phyloP scores from a whole-genome alignment of 1,284 basidiomycete species.

The Chondrostereum purpureum region DNA sequence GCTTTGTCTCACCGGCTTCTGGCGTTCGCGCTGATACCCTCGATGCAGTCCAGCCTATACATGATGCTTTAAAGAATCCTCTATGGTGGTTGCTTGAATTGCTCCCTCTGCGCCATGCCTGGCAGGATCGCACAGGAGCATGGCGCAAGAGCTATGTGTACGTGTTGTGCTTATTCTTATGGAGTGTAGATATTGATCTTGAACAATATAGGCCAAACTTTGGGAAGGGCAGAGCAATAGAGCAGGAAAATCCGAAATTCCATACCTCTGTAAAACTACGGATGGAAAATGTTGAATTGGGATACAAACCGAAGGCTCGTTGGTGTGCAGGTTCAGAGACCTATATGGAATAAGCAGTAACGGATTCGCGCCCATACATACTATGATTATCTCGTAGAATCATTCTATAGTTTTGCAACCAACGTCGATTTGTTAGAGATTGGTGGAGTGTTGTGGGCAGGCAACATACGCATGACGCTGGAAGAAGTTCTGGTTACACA shows the following conservation, averaged over 20 bases:
- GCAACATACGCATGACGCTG: too few species aligned
- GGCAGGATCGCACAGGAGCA: conserved; percentile 33
- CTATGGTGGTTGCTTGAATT: conserved; percentile 46
- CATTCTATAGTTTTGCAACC: too few species aligned
- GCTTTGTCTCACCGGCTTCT: background rate
- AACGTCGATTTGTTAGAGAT: too few species aligned
- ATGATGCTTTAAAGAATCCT: conserved; percentile 31
- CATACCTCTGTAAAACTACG: conserved; percentile 12
- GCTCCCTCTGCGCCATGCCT: conserved; percentile 32
- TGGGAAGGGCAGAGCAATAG: conserved; percentile 11
- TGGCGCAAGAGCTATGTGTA: conserved; percentile 35
- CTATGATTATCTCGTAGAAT: too few species aligned
- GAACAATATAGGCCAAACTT: conserved; percentile 6
- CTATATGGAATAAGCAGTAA: conserved; percentile 9
- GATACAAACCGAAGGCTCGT: conserved; percentile 12
- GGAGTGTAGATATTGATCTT: background rate
- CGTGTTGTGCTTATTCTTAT: conserved; percentile 13
- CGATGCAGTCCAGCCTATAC: conserved; percentile 30
- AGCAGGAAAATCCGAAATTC: conserved; percentile 9
- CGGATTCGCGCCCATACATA: too few species aligned
- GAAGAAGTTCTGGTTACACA: too few species aligned
- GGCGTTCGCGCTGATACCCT: conserved; percentile 2
- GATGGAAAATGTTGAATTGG: conserved; percentile 4
- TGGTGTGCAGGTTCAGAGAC: conserved; percentile 10
- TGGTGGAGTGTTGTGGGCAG: too few species aligned